Percentiles rank a stretch among this genome's conserved stretches.
Evolutionary conservation across 306 rosid genomes (phyloP).

Genomic region (Hippophae rhamnoides): DNA sequence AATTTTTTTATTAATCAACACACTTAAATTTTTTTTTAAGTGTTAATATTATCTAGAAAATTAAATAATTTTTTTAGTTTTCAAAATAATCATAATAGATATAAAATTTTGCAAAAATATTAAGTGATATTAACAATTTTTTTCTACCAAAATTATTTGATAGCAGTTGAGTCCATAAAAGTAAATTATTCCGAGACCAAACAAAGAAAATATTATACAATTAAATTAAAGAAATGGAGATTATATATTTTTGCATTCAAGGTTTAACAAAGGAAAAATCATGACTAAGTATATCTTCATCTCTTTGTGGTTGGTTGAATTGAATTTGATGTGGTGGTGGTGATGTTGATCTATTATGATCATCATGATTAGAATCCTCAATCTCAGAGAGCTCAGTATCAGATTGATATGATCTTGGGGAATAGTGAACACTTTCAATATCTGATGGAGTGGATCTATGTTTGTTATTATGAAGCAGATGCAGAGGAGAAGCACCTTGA

Average conservation of each 20-base stretch:
- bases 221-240: too few relatives aligned
- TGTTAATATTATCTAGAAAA: too few relatives aligned
- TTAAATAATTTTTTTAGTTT: too few relatives aligned
- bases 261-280: slow-evolving; percentile 51
- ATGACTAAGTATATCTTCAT: slow-evolving; percentile 6
- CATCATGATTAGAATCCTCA: slow-evolving; percentile 13
- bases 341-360: background rate
- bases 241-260: background rate
- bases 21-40: too few relatives aligned
- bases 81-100: too few relatives aligned
- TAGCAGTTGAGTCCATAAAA: too few relatives aligned
- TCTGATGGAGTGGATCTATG: slow-evolving; percentile 26
- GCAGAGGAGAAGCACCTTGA: slow-evolving; percentile 44
- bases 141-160: too few relatives aligned
- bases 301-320: background rate
- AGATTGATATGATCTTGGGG: slow-evolving; percentile 47
- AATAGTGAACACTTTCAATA: slow-evolving; percentile 26
- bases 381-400: slow-evolving; percentile 43
- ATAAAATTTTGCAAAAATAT: too few relatives aligned
- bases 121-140: too few relatives aligned
- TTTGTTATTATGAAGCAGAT: slow-evolving; percentile 40
- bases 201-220: too few relatives aligned
- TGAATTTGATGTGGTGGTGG: background rate
- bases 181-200: too few relatives aligned
- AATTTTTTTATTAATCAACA: too few relatives aligned